A percentile compares a stretch with the other conserved stretches of the same genome.
Conservation (phyloP, 2,329 filamentous ascomycete species). For the Fusarium sacchari region DNA sequence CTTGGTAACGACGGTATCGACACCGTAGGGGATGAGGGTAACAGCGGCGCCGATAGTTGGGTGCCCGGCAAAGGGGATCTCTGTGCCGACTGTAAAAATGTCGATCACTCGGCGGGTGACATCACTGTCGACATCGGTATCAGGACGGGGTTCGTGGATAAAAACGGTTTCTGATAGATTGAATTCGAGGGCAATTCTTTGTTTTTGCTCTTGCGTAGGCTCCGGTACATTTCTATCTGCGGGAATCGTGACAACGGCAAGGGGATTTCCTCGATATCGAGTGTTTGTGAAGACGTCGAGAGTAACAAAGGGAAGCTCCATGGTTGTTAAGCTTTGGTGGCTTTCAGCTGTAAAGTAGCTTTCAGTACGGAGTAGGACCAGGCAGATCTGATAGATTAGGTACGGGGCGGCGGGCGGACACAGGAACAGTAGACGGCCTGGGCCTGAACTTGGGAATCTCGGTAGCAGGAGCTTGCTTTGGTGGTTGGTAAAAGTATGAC, state of each 20-base stretch:
- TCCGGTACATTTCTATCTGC: conserved; percentile 41
- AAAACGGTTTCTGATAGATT: conserved; percentile 73
- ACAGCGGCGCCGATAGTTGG: conserved; percentile 68
- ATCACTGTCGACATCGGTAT: conserved; percentile 45
- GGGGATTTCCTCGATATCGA: conserved; percentile 66
- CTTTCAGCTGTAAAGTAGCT: conserved; percentile 2
- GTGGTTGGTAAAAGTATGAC: conserved; percentile 13
- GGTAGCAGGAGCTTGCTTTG: conserved; percentile 4
- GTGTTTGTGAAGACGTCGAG: conserved; percentile 67
- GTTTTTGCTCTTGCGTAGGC: conserved; percentile 64
- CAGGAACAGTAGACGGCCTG: background rate
- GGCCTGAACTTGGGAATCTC: conserved; percentile 21
- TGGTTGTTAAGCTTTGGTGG: conserved; percentile 42
- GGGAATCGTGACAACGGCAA: conserved; percentile 68
- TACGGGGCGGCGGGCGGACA: background rate
- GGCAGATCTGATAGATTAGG: conserved; percentile 1
- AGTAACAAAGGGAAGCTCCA: conserved; percentile 61
- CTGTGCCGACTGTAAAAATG: conserved; percentile 65
- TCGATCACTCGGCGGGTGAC: conserved; percentile 58
- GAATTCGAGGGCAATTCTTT: conserved; percentile 69
- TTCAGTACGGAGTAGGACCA: background rate
- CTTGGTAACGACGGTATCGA: conserved; percentile 61
- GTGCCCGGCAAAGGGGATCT: conserved; percentile 71
- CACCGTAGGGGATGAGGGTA: conserved; percentile 55
- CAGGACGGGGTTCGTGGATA: conserved; percentile 58